Evolutionary conservation across 2,329 filamentous ascomycete species (phyloP).

Genomic region (Ophiostoma perfectum): DNA sequence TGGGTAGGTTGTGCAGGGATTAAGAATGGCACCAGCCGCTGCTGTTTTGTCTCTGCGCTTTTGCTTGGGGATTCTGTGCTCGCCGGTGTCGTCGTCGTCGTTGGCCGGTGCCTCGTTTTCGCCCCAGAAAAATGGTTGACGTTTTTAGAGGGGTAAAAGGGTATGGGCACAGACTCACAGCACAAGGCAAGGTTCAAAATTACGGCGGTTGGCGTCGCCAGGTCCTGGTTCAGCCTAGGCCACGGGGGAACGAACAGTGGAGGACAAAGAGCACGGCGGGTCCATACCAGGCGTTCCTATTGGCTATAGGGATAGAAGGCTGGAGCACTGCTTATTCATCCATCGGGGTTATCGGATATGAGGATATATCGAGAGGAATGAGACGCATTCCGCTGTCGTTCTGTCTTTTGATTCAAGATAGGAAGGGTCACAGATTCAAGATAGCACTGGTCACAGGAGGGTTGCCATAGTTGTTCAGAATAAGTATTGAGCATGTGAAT

Average conservation of each 20-base stretch:
- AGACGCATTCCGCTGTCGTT: background rate
- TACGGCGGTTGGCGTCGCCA: slow-evolving; percentile 19
- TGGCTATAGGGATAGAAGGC: background rate
- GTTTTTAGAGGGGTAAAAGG: slow-evolving; percentile 20
- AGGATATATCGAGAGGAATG: background rate
- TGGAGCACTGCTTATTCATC: background rate
- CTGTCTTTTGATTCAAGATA: background rate
- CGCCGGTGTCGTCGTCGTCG: slow-evolving; percentile 6
- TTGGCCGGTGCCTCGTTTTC: slow-evolving; percentile 10
- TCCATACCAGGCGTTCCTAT: background rate
- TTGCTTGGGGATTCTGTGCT: background rate
- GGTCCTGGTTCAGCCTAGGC: slow-evolving; percentile 17
- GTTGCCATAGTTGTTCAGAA: too few relatives aligned
- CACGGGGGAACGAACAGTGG: background rate
- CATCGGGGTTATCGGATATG: background rate
- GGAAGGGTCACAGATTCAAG: too few relatives aligned
- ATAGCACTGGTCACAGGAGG: too few relatives aligned
- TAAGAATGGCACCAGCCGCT: background rate
- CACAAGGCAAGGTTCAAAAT: slow-evolving; percentile 17
- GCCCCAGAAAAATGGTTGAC: slow-evolving; percentile 11
- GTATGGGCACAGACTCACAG: background rate
- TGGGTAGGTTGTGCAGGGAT: background rate
- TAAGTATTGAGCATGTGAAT: too few relatives aligned
- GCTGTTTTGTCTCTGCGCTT: background rate
- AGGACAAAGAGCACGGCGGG: background rate